Evolutionary conservation across 768 basidiomycete species (phyloP).

Genomic region (Leccinum incarnatum): DNA sequence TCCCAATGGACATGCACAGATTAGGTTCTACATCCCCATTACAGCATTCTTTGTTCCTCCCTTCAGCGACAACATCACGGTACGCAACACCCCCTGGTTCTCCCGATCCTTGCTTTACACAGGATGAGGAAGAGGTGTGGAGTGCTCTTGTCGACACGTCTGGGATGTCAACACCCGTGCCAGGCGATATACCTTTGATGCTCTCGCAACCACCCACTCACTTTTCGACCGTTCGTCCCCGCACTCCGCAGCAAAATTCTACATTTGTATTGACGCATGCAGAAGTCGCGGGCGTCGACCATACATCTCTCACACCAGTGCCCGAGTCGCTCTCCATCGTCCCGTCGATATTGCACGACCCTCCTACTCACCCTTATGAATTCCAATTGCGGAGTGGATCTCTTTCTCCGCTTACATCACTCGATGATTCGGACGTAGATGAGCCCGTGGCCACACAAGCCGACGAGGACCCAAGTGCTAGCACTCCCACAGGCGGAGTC

Average conservation of each 20-base stretch:
- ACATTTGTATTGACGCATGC: neutral
- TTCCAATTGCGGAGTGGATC: neutral
- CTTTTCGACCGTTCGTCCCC: neutral
- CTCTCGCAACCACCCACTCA: slow-evolving; percentile 3
- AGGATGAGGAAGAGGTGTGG: slow-evolving; percentile 25
- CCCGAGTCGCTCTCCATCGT: neutral
- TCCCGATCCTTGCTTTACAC: neutral
- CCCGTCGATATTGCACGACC: slow-evolving; percentile 12
- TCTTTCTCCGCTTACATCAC: slow-evolving; percentile 20
- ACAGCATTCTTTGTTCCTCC: neutral
- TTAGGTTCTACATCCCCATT: neutral
- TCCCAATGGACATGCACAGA: neutral
- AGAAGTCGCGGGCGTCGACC: neutral
- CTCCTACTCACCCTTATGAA: neutral
- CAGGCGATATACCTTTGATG: neutral
- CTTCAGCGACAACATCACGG: neutral
- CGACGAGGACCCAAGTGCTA: neutral
- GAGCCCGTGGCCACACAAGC: neutral
- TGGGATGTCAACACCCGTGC: slow-evolving; percentile 9
- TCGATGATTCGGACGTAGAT: slow-evolving; percentile 3
- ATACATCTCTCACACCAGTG: neutral
- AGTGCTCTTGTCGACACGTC: slow-evolving; percentile 19
- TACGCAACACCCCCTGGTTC: slow-evolving; percentile 14
- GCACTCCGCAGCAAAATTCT: neutral
- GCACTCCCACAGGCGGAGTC: neutral